Evolutionary conservation across 1,284 basidiomycete species (phyloP).

Genomic region (Phenoliferia sp.): DNA sequence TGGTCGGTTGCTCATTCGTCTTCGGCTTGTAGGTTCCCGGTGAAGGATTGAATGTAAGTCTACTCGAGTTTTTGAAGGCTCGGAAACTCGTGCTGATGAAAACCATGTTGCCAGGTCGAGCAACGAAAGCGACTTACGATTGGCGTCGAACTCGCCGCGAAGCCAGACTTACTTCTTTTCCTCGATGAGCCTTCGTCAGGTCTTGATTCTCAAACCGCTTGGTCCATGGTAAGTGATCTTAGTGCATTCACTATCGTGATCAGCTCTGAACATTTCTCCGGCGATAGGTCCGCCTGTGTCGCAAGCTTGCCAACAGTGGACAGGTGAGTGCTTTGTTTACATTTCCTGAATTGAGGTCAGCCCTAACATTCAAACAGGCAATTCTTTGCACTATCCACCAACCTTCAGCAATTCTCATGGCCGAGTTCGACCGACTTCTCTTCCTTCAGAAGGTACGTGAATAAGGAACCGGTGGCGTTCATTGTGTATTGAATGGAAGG

Average conservation of each 20-base stretch:
- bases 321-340: constrained; percentile 62
- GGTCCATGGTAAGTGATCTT: no score
- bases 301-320: constrained; percentile 72
- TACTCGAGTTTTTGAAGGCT: neutral
- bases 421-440: constrained; percentile 59
- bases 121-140: constrained; percentile 75
- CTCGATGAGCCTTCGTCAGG: constrained; percentile 59
- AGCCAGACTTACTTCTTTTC: constrained; percentile 71
- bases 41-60: constrained; percentile 29
- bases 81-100: neutral
- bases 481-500: neutral
- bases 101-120: constrained; percentile 59
- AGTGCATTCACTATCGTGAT: no score
- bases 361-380: no score
- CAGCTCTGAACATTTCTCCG: no score
- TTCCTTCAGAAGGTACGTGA: constrained; percentile 36
- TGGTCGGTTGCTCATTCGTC: constrained; percentile 51
- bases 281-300: constrained; percentile 68
- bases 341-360: constrained; percentile 61
- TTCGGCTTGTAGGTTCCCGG: neutral
- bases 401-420: constrained; percentile 59
- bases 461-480: neutral
- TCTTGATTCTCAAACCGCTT: constrained; percentile 81
- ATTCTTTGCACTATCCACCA: constrained; percentile 54
- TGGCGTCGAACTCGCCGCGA: constrained; percentile 55